Evolutionary conservation across 2,329 filamentous ascomycete genomes (phyloP), one percentile per base, ranked within the genome.

Genomic region (Penicillium sp.): DNA sequence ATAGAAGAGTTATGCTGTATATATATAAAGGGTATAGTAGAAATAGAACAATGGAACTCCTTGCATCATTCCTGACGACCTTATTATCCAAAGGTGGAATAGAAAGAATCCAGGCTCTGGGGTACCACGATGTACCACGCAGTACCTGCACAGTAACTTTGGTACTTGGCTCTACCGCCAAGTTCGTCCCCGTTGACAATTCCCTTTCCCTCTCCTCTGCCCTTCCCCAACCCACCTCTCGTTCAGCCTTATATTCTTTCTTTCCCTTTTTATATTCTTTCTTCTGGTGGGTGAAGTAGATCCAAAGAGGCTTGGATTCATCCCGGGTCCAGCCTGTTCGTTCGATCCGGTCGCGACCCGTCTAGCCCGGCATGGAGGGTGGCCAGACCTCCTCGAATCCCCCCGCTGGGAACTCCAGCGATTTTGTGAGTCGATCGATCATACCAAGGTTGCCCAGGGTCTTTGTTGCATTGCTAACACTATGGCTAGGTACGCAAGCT

Each of bases 401-500:
- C 60, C 72, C 75, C 63, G 77, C 82, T 66, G 93, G 88, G 73
- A 95, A 89, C 76, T 95, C 90, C 55, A 95, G 90, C 79, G 90
- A 95, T 77, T 95, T 95, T 81, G 90, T 95, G 78, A 78, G 88
- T 87, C 50, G 18, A 20, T 54, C 40, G 46, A 50, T 50, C 39
- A 32, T 44, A 4, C 67, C 56, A 41, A 45, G 47, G 35, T 35
- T 42, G 38, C 37, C 42, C 28, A 31, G 35, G 35, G 23, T 42
- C 49, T 44, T 20, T 2, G 23, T 38, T 37, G 33, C 18, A 37
- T 46, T 54, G 56, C 61, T 65, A 57, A 63, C 52, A 45, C 23
- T 7, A 62, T 67, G 59, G 61, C 54, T 56, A 96, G 91, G 91
- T 97, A 75, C 90, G 92, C 78, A 97, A 97, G 76, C 78, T 97